Base-by-base conservation (phyloP, 176 grass and related monocot species). In the Thinopyrum elongatum region DNA sequence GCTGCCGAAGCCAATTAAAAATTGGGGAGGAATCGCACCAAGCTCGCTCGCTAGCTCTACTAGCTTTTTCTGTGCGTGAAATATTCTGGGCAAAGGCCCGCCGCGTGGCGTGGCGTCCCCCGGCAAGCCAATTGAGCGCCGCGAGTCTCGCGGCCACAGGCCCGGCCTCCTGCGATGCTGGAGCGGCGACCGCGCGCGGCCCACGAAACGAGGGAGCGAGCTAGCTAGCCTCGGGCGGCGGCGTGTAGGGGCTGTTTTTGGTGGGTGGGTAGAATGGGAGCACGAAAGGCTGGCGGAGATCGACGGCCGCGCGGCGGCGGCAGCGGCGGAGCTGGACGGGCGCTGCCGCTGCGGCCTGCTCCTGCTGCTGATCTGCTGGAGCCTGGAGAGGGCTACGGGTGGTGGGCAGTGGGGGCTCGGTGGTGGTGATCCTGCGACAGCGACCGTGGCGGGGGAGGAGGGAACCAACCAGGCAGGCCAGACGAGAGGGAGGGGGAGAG, bases 21-120 rank as follows among this genome's bases (percentile, higher is more conserved):
- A 66, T 13, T 29, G 36, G 78, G 76, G 76, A 76, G 87, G 87
- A 69, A 89, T 76, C 83, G 38, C 46, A 64, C 22, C 79, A 36
- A 17, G 25, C 68, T 42, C 79, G 34, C 53, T 8, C 59, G 41
- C 25, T 75, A 57, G 17, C 23, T 26, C 38, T 17, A 2, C 59
- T 84, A 29, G 13, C 33, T n/a, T 22, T 51, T 34, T 29, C 2
- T 38, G 16, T 46, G 81, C 81, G 19, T 27, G 15, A 60, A 33
- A 64, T 74, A 31, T 79, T 74, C 33, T 6, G 34, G 82, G 27
- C 87, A 59, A 17, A 34, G 38, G 70, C 22, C 35, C 16, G 31
- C 41, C 38, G 70, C 57, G 57, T 74, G 55, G 70, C 57, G 57
- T 74, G 55, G 55, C 78, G 33, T 8, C 19, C 33, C 68, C 33